Evolutionary conservation across 2,329 filamentous ascomycete species (phyloP), one percentile per base, ranked within the genome.

Genomic region (Aspergillus viridinutans): DNA sequence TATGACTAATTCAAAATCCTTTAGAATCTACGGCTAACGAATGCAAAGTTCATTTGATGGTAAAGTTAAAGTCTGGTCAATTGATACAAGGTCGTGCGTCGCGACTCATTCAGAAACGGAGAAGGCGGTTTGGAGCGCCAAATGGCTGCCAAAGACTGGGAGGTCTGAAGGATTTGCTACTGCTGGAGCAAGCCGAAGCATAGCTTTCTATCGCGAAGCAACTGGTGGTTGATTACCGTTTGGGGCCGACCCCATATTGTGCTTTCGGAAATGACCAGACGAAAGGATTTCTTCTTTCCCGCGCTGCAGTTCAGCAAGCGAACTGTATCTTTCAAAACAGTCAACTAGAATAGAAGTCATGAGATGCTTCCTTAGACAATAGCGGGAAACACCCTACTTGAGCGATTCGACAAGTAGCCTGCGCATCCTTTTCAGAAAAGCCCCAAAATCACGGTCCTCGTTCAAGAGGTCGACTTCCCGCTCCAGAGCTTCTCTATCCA

Each of bases 1-100:
- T n/a, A 32, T 23, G 21, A 29, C 25, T 20, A 32, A 23, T 25
- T 17, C 48, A 10, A 21, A 12, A 5, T 17, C 52, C 9, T 20
- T 20, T 43, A 26, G 6, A 29, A 17, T 35, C 42, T 20, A 43
- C n/a, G 45, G 28, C 58, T 69, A 54, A 68, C 52, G n/a, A 20
- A 3, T 32, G 48, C 4, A 25, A 56, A 85, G 83, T 50, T 86
- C 89, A 1, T 91, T 95, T 72, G 92, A 97, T 69, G 93, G 94
- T 40, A 97, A 96, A 74, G 90, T 90, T 59, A 97, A 96, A 75
- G 90, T 97, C 29, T 99, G 94, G 94, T 93, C 90, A 29, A 84
- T 97, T 58, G 92, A 96, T 67, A 84, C 87, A 35, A 84, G 86
- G 56, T 81, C 82, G 4, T 97, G 94, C 70, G 94, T 99, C 48